Base-by-base conservation (phyloP, 164 flowering plant genomes). In the Magnolia officinalis region DNA sequence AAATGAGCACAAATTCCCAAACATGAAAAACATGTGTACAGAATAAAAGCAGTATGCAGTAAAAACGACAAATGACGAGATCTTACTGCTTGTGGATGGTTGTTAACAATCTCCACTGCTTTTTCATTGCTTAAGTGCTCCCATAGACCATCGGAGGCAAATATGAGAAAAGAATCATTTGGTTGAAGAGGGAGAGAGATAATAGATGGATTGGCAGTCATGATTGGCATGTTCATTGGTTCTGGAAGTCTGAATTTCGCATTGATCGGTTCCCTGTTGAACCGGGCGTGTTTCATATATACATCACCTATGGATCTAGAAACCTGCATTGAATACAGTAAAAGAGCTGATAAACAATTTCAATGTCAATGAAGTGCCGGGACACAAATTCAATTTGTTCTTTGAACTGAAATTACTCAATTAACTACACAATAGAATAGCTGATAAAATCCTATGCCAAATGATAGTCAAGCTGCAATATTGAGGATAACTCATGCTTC, bases 131-230 rank as follows among this genome's bases (percentile, higher is more conserved):
- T 90, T 87, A 93, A 82, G 84, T 93, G 96, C 73, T 93, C 97
- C 97, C 97, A 93, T 8, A 93, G 87, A 74, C 97, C 97, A 88
- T 93, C 97, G 49, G 97, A 93, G 67, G 97, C 97, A 84, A 93
- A 91, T 81, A 93, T 91, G 71, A 93, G 88, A 80, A 93, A 93
- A 61, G 86, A 86, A 81, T 93, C 97, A 86, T 82, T 87, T 72
- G 89, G 90, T 8, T 90, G 91, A 49, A 93, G 85, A 67, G 81
- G 78, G 74, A 81, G 90, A 70, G 86, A 77, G 59, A 85, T 16
- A 52, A 93, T 88, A 61, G 93, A 74, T 59, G 97, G 97, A 82
- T 76, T 77, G 61, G 97, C 94, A 81, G 78, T 75, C 85, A 93
- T 67, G 55, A 89, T 76, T 49, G 97, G 96, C 91, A 81, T 88